Conservation (phyloP, 257 asterid species). For the Orobanche coerulescens region DNA sequence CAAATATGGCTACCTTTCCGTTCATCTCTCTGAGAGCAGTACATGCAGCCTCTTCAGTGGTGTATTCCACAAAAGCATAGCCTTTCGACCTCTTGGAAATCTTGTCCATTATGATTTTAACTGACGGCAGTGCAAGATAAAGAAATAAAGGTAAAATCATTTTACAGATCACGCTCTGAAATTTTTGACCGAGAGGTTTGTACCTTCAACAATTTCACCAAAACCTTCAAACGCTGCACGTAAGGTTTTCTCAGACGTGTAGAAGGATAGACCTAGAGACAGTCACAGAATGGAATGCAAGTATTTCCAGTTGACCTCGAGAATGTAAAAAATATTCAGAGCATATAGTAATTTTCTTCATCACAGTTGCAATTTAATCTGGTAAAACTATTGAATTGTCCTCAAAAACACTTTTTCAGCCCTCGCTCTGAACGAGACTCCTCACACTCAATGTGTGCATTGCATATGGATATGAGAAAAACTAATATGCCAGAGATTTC, state of each 20-base stretch:
- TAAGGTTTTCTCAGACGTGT: conserved; percentile 85
- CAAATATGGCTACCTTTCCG: conserved; percentile 83
- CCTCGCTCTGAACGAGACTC: no score
- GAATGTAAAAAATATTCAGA: not conserved
- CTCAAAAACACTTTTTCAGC: no score
- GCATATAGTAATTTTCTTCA: no score
- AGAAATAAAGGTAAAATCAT: no score
- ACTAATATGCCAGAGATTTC: no score
- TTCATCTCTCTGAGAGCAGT: conserved; percentile 85
- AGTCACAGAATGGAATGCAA: conserved; percentile 1
- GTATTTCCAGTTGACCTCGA: conserved; percentile 6
- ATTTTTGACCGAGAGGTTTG: not conserved
- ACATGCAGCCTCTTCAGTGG: conserved; percentile 77
- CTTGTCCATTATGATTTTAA: conserved; percentile 93
- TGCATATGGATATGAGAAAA: no score
- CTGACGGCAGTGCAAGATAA: conserved; percentile 32
- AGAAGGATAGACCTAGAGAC: conserved; percentile 75
- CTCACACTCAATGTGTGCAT: no score
- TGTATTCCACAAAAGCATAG: conserved; percentile 80
- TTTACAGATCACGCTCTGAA: no score
- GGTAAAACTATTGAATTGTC: no score
- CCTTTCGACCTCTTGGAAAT: conserved; percentile 97
- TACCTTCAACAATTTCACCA: conserved; percentile 84
- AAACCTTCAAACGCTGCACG: conserved; percentile 84
- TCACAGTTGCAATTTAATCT: no score